These are phyloP conservation scores for Drechslerella stenobrocha DNA, from an alignment of 2,329 filamentous ascomycete species.

Conservation along the genomic window DNA sequence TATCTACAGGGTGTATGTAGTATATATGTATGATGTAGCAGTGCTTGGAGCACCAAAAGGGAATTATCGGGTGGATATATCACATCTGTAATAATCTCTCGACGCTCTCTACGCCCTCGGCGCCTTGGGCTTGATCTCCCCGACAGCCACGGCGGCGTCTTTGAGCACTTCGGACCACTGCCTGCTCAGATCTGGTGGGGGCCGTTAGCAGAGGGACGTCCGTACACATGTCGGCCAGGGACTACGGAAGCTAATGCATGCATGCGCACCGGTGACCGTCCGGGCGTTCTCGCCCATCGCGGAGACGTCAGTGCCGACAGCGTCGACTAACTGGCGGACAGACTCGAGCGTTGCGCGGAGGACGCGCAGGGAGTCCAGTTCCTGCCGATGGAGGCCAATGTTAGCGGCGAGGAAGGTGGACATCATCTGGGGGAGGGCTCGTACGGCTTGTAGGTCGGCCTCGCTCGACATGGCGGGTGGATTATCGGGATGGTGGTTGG, in stretches of 20 bases:
- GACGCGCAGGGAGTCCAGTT: conserved; percentile 51
- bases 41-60: neutral
- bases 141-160: conserved; percentile 33
- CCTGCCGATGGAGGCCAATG: conserved; percentile 45
- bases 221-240: too few relatives aligned
- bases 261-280: conserved; percentile 49
- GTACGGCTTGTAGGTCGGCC: conserved; percentile 24
- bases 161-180: conserved; percentile 33
- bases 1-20: conserved; percentile 3
- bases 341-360: conserved; percentile 52
- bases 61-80: neutral
- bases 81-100: too few relatives aligned
- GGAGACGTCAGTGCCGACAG: conserved; percentile 48
- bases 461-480: conserved; percentile 27
- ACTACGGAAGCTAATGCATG: neutral
- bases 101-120: conserved; percentile 10
- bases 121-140: conserved; percentile 33
- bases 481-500: too few relatives aligned
- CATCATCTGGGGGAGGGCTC: conserved; percentile 1
- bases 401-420: neutral
- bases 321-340: conserved; percentile 51
- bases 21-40: conserved; percentile 1
- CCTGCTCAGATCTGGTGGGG: conserved; percentile 28
- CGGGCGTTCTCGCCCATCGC: conserved; percentile 49
- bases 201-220: neutral